Conservation (phyloP, 2,329 filamentous ascomycete genomes). For the Paramyrothecium roridum region DNA sequence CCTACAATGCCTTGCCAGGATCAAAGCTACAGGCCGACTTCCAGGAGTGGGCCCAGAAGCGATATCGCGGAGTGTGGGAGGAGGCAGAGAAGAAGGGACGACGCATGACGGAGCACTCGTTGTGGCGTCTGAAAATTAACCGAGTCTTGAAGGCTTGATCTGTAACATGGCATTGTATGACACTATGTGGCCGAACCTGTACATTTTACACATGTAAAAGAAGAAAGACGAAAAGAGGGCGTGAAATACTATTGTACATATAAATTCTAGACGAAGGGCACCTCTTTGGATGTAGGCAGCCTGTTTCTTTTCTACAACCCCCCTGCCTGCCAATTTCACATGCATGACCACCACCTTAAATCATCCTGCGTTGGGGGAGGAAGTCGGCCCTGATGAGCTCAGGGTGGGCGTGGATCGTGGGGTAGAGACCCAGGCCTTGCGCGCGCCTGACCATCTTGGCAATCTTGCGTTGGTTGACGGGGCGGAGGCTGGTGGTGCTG, state of each 20-base stretch:
- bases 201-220: slow-evolving; percentile 30
- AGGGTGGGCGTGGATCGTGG: slow-evolving; percentile 85
- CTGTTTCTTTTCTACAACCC: not conserved
- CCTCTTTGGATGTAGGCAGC: too few relatives aligned
- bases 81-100: slow-evolving; percentile 56
- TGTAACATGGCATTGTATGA: slow-evolving; percentile 25
- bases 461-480: slow-evolving; percentile 88
- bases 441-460: slow-evolving; percentile 88
- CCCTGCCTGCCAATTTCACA: too few relatives aligned
- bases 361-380: slow-evolving; percentile 16
- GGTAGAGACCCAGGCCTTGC: slow-evolving; percentile 88
- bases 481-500: slow-evolving; percentile 73
- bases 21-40: slow-evolving; percentile 65
- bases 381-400: slow-evolving; percentile 60
- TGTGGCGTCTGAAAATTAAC: slow-evolving; percentile 47
- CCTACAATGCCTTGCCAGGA: slow-evolving; percentile 71
- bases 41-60: slow-evolving; percentile 68
- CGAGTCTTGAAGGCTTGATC: slow-evolving; percentile 45
- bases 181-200: slow-evolving; percentile 22
- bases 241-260: slow-evolving; percentile 33
- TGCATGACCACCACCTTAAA: too few relatives aligned
- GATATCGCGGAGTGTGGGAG: slow-evolving; percentile 68
- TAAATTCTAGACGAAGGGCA: not conserved
- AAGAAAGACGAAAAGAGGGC: slow-evolving; percentile 8
- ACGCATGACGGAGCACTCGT: slow-evolving; percentile 38